Conservation (phyloP, 768 basidiomycete genomes). For the Fomitopsis serialis region DNA sequence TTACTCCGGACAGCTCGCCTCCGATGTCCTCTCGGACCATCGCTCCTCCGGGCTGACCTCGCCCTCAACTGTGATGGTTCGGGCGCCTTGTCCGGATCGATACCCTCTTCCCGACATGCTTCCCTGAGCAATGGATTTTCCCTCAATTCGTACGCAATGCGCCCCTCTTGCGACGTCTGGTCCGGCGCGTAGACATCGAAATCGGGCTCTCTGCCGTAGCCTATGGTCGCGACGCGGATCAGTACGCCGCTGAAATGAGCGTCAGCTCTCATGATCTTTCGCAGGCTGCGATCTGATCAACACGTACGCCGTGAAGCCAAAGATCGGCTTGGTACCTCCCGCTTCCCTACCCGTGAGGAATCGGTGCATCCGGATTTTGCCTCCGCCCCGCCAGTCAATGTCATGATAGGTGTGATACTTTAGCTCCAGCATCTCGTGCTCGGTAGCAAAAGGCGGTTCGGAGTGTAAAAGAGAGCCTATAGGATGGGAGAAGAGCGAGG, state of each 20-base stretch:
- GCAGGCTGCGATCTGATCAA: background rate
- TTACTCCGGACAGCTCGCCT: background rate
- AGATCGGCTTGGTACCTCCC: constrained; percentile 84
- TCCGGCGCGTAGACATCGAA: constrained; percentile 41
- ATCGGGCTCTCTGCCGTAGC: constrained; percentile 40
- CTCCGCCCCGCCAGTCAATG: constrained; percentile 32
- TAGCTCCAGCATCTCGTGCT: constrained; percentile 48
- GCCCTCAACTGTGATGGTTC: constrained; percentile 1
- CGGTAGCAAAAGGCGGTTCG: constrained; percentile 49
- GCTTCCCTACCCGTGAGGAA: constrained; percentile 86
- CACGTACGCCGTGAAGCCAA: constrained; percentile 81
- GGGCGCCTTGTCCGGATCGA: constrained; percentile 19
- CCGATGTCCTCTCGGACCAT: background rate
- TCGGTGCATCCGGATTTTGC: constrained; percentile 55
- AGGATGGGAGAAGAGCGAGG: constrained; percentile 81
- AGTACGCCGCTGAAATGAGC: constrained; percentile 39
- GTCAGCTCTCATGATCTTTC: background rate
- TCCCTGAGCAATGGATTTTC: constrained; percentile 20
- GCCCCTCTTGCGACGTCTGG: constrained; percentile 34
- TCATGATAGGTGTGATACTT: constrained; percentile 67
- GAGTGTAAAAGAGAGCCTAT: constrained; percentile 65
- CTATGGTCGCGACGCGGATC: constrained; percentile 43
- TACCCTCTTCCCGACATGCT: constrained; percentile 19
- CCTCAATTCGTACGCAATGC: constrained; percentile 39
- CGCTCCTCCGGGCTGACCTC: too few species aligned